Base-by-base conservation (phyloP, 345 rosid species). In the Hypericum androsaemum region DNA sequence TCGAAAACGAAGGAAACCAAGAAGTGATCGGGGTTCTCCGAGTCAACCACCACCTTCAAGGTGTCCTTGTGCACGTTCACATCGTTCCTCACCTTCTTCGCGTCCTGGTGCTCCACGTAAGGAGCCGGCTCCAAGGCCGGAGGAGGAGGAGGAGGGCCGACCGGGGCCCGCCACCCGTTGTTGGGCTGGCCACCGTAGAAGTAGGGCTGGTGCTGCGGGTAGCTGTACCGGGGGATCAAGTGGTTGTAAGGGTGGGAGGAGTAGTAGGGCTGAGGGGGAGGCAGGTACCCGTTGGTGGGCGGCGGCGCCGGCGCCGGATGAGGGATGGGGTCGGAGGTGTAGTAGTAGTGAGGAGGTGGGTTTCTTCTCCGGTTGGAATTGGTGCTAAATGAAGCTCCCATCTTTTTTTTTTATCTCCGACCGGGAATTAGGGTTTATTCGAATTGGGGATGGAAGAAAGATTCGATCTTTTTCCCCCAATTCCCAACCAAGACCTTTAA, bases 1-100 rank as follows among this genome's bases (percentile, higher is more conserved):
- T 89, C 95, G 54, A 84, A 90, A 61, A 82, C 74, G 67, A 90
- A 90, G 64, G 98, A 87, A 45, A 90, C 85, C 65, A 90, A 70
- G 65, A 72, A 73, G 47, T 57, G 73, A 69, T 79, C 85, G 48
- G 96, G 95, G 67, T 79, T 76, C 13, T 60, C 62, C 67, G 77
- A 80, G 54, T 90, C 98, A 37, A 72, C 63, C 61, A 55, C 80
- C 14, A 90, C 62, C 75, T 60, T 69, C 70, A 87, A 71, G 12
- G 96, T 84, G 57, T 76, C 89, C 67, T 87, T 90, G 42, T 80
- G 89, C 52, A 90, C 32, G 32, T 22, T 22, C 45, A 90, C 96
- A 56, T 80, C 89, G 58, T 84, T 90, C 68, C 82, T 82, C 46
- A 90, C 87, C 72, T 87, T 90, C 87, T 84, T 87, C 32, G 32